A percentile compares a stretch with the other conserved stretches of the same genome.
Conservation (phyloP, 306 rosid genomes). For the Glycine tomentella region DNA sequence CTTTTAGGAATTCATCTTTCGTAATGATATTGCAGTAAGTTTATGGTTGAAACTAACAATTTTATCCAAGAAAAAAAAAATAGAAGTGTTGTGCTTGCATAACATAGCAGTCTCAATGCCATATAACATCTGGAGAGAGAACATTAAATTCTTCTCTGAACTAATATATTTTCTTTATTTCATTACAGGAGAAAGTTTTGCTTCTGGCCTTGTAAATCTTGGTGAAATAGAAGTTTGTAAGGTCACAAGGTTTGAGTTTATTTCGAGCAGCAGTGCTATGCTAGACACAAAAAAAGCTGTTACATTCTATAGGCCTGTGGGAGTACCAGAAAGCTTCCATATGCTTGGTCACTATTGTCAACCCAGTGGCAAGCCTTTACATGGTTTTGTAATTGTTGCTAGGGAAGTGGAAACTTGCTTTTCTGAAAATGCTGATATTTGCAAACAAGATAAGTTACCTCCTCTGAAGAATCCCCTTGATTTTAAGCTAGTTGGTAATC, state of each 20-base stretch:
- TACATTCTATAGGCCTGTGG: constrained; percentile 75
- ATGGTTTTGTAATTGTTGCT: constrained; percentile 77
- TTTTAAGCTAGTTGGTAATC: constrained; percentile 68
- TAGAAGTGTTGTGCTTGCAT: constrained; percentile 1
- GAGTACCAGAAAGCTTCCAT: constrained; percentile 71
- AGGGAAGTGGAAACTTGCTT: constrained; percentile 52
- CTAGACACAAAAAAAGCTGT: constrained; percentile 52
- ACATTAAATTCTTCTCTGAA: constrained; percentile 1
- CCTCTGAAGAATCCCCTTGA: constrained; percentile 73
- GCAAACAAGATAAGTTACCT: constrained; percentile 53
- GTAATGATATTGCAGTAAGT: background rate
- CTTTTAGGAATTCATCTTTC: constrained; percentile 3
- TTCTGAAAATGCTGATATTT: constrained; percentile 39
- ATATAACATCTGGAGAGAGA: background rate
- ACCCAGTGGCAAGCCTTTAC: constrained; percentile 60
- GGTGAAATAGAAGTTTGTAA: constrained; percentile 81
- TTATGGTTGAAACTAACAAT: constrained; percentile 7
- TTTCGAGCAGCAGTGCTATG: constrained; percentile 62
- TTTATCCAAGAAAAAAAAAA: background rate
- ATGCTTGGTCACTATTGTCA: constrained; percentile 88
- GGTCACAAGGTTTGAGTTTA: constrained; percentile 64
- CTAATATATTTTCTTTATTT: constrained; percentile 25
- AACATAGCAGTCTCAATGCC: constrained; percentile 11
- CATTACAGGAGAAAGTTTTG: constrained; percentile 78
- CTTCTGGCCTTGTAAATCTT: constrained; percentile 68